Evolutionary conservation across 192 early-diverging fungal genomes (phyloP).

Genomic region (Backusella morwellensis): DNA sequence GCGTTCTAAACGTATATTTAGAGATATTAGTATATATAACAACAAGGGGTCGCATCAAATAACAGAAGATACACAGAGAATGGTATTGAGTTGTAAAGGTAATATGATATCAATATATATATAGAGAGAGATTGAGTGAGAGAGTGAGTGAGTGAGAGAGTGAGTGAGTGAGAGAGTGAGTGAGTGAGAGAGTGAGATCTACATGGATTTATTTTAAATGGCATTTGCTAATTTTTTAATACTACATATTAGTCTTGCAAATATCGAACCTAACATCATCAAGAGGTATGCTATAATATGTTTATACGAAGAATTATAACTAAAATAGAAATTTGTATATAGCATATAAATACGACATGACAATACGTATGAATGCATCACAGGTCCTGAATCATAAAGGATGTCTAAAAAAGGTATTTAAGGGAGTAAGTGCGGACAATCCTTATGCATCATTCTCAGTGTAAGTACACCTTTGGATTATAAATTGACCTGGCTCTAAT

Average conservation of each 20-base stretch:
- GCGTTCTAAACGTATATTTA: background rate
- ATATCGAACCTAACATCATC: constrained; percentile 7
- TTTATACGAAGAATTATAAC: too few relatives aligned
- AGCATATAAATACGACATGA: constrained; percentile 9
- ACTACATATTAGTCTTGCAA: background rate
- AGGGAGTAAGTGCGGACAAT: constrained; percentile 9
- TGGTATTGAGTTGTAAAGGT: constrained; percentile 2
- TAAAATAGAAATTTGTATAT: background rate
- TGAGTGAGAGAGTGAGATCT: background rate
- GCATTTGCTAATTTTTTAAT: background rate
- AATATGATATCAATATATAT: background rate
- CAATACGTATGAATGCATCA: background rate
- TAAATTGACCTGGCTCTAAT: background rate
- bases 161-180: background rate
- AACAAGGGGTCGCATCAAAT: background rate
- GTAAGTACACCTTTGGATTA: constrained; percentile 2
- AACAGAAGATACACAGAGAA: constrained; percentile 4
- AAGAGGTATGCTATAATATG: background rate
- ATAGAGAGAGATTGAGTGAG: background rate
- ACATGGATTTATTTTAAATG: background rate
- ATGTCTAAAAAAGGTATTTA: background rate
- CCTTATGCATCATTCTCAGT: constrained; percentile 6
- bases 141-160: too few relatives aligned
- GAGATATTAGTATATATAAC: background rate
- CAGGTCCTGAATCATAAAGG: background rate